Base-by-base conservation (phyloP, 2,329 filamentous ascomycete species). In the Anisogramma anomala region DNA sequence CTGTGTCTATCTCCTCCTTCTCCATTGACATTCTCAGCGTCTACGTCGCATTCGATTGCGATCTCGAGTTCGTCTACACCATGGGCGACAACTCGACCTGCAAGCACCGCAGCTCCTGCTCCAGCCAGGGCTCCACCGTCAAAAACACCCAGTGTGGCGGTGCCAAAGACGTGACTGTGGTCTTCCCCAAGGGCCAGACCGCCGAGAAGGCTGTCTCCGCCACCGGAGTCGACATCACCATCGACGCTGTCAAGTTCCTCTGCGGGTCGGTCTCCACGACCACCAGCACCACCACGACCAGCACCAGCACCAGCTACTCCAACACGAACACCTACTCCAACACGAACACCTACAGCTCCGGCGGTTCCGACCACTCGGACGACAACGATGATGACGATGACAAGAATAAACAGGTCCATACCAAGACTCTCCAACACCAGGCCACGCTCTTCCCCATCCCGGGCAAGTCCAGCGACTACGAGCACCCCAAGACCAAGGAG, bases 111-210 rank as follows among this genome's bases (percentile, higher is more conserved):
- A 67, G 74, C 50, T 57, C 69, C 39, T 93, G 85, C 74, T 74
- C 69, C 49, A 66, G 71, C 41, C 66, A 70, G 13, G 84, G 84
- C 54, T 79, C 77, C 44, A 74, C 72, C 34, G 70, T 95, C 53
- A 65, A 76, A 64, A 95, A 95, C 74, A 76, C 68, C 47, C 86
- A 95, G 71, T 96, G 89, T 60, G 89, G 87, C 74, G 88, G 88
- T 62, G 88, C 89, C 50, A 85, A 73, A 58, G 79, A 77, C 43
- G 86, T 95, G 47, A 78, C 74, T 41, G 79, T 95, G 58, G 64
- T 78, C 58, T 77, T 70, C 62, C 71, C 74, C 49, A 62, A 74
- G 44, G 45, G 45, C 22, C 75, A 80, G 56, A 65, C 74, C 48
- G 60, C 70, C 48, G 69, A 71, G 55, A 58, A 66, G 45, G 69